A percentile compares a stretch with the other conserved stretches of the same genome.
phyloP scores from a whole-genome alignment of 1,284 basidiomycete species.

The Thecaphora thlaspeos region DNA sequence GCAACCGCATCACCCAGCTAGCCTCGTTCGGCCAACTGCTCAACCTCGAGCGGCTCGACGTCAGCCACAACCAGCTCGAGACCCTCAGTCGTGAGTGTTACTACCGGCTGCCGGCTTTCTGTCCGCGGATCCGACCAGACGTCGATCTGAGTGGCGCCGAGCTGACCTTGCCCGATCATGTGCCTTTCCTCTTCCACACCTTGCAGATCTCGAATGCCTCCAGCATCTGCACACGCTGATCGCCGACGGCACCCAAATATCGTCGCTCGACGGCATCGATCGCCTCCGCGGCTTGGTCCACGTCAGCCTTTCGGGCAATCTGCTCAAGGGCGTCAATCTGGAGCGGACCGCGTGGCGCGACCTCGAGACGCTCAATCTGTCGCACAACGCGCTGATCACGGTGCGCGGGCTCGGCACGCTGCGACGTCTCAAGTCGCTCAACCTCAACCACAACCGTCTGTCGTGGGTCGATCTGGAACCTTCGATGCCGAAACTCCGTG shows the following conservation, averaged over 20 bases:
- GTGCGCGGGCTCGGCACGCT: constrained; percentile 30
- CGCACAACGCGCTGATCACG: constrained; percentile 69
- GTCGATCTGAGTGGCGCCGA: too few species aligned
- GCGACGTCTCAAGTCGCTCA: constrained; percentile 70
- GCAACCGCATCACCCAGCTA: constrained; percentile 71
- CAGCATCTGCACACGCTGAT: constrained; percentile 79
- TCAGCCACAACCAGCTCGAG: constrained; percentile 85
- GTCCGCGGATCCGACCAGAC: too few species aligned
- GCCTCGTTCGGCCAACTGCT: constrained; percentile 84
- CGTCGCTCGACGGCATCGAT: constrained; percentile 74
- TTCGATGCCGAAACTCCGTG: constrained; percentile 61
- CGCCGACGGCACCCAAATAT: constrained; percentile 79
- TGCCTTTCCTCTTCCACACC: too few species aligned
- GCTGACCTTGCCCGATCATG: too few species aligned
- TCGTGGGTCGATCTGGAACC: constrained; percentile 60
- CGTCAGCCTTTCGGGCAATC: constrained; percentile 78
- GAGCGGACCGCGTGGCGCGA: constrained; percentile 29
- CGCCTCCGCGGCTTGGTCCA: constrained; percentile 67
- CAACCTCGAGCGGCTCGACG: constrained; percentile 83
- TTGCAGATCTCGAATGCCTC: constrained; percentile 27
- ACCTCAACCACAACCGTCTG: constrained; percentile 77
- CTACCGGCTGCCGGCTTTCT: too few species aligned
- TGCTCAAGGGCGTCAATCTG: constrained; percentile 67
- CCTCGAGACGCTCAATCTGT: constrained; percentile 78
- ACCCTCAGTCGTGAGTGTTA: constrained; percentile 57